Evolutionary conservation across 768 basidiomycete genomes (phyloP).

Genomic region (Mycena kentingensis): DNA sequence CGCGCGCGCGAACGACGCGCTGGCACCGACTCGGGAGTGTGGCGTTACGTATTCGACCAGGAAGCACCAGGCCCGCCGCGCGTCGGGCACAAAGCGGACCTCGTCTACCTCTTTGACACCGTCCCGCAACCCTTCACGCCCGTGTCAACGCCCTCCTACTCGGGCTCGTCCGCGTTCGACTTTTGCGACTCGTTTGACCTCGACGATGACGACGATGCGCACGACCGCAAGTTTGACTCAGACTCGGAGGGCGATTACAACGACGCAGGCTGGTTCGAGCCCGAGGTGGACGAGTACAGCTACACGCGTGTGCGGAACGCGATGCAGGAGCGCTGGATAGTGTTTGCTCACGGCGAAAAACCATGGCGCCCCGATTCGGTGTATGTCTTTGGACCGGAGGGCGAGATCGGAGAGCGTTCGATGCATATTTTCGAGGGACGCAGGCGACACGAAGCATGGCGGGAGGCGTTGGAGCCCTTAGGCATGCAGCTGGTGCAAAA

Average conservation of each 20-base stretch:
- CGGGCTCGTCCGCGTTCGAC: slow-evolving; percentile 19
- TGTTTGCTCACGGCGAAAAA: slow-evolving; percentile 71
- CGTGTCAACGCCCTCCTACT: slow-evolving; percentile 13
- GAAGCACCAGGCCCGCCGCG: slow-evolving; percentile 57
- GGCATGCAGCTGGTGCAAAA: slow-evolving; percentile 71
- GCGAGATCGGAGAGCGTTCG: slow-evolving; percentile 75
- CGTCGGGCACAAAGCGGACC: slow-evolving; percentile 65
- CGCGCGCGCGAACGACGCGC: slow-evolving; percentile 51
- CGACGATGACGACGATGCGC: slow-evolving; percentile 40
- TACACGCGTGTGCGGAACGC: slow-evolving; percentile 69
- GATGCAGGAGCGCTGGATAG: slow-evolving; percentile 73
- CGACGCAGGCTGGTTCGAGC: slow-evolving; percentile 51
- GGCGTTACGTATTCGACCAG: slow-evolving; percentile 83
- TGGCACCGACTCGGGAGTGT: slow-evolving; percentile 55
- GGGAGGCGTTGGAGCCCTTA: slow-evolving; percentile 65
- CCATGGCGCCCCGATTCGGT: slow-evolving; percentile 74
- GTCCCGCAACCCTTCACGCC: slow-evolving; percentile 55
- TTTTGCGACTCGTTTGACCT: slow-evolving; percentile 36
- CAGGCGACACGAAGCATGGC: slow-evolving; percentile 61
- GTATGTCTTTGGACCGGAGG: slow-evolving; percentile 81
- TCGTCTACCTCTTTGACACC: slow-evolving; percentile 80
- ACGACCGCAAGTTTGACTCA: slow-evolving; percentile 31
- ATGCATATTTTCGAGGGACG: slow-evolving; percentile 65
- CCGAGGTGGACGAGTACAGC: slow-evolving; percentile 65
- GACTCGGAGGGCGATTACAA: slow-evolving; percentile 27